A percentile compares a stretch with the other conserved stretches of the same genome.
Evolutionary conservation across 2,329 filamentous ascomycete genomes (phyloP).

Genomic region (Penicillium sp.): DNA sequence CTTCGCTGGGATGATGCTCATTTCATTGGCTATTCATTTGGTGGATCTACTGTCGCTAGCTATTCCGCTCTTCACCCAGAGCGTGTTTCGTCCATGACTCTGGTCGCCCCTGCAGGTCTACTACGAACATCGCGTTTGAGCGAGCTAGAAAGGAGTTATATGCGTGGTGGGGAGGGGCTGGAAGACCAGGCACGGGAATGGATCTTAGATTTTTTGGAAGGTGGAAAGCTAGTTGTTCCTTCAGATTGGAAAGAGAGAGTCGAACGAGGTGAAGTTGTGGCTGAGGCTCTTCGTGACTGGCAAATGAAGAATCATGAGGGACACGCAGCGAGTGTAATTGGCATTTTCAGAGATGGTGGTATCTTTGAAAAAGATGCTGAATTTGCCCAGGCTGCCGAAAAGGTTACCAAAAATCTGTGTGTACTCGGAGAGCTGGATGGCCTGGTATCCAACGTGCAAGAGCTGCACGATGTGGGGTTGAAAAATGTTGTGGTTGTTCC

Average conservation of each 20-base stretch:
- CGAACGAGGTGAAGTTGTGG: slow-evolving; percentile 49
- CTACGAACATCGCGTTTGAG: slow-evolving; percentile 35
- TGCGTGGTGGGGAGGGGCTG: slow-evolving; percentile 30
- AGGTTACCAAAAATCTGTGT: slow-evolving; percentile 31
- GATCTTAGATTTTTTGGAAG: slow-evolving; percentile 50
- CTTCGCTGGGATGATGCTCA: slow-evolving; percentile 51
- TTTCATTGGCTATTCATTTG: slow-evolving; percentile 57
- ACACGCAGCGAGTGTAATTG: slow-evolving; percentile 52
- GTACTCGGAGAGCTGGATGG: slow-evolving; percentile 45
- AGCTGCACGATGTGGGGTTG: slow-evolving; percentile 40
- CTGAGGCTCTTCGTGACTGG: slow-evolving; percentile 55
- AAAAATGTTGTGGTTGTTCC: slow-evolving; percentile 41
- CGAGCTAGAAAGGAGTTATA: slow-evolving; percentile 19
- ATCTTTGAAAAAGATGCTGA: slow-evolving; percentile 43
- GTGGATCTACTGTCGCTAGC: slow-evolving; percentile 44
- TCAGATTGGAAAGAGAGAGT: slow-evolving; percentile 52
- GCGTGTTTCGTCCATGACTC: slow-evolving; percentile 39
- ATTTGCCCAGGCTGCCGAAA: slow-evolving; percentile 34
- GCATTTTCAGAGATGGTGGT: slow-evolving; percentile 52
- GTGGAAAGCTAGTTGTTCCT: slow-evolving; percentile 47
- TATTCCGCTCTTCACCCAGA: slow-evolving; percentile 41
- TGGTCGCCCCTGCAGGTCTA: slow-evolving; percentile 57
- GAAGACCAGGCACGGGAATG: slow-evolving; percentile 40
- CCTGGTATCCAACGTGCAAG: slow-evolving; percentile 35
- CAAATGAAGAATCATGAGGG: slow-evolving; percentile 52